Base-by-base conservation (phyloP, 805 yeast genomes). In the Monosporozyma siamensis region DNA sequence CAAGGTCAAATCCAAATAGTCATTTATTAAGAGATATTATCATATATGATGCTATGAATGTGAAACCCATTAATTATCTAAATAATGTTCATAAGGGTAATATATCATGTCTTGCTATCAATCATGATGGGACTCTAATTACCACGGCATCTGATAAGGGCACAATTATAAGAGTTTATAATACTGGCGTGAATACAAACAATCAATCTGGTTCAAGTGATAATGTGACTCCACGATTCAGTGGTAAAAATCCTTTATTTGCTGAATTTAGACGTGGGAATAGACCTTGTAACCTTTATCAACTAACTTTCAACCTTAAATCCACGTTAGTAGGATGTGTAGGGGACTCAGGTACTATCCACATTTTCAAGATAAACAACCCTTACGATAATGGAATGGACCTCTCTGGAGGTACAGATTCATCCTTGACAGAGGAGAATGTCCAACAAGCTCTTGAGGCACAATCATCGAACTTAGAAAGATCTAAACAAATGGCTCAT, bases 261-360 rank as follows among this genome's bases (percentile, higher is more conserved):
- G 71, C 68, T 48, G 87, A 81, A 54, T 80, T 79, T 54, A 67
- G 89, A 51, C 68, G 89, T 50, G 89, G 89, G 2, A 74, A 84
- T 4, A 82, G 87, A 53, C 82, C 84, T 2, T 80, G 95, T 10
- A 70, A 68, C 42, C 78, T 88, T 18, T 77, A 74, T 50, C 80
- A 86, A 37, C 65, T 88, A 42, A 68, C 72, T 30, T 87, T 88
- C 62, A 80, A 82, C 50, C 61, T 69, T 20, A 75, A 77, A 43
- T 72, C 82, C 37, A 68, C 70, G 2, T 68, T 80, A 42, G 67
- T 89, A n/a, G 78, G 82, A n/a, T 92, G 89, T 38, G 77, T 88
- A 4, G 81, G 90, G 31, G 77, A 87, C 27, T 82, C 95, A 11
- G 94, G 82, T 24, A 88, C 96, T 0, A 83, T 88, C n/a, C 97